Evolutionary conservation across 1,284 basidiomycete genomes (phyloP).

Genomic region (Flammula alnicola): DNA sequence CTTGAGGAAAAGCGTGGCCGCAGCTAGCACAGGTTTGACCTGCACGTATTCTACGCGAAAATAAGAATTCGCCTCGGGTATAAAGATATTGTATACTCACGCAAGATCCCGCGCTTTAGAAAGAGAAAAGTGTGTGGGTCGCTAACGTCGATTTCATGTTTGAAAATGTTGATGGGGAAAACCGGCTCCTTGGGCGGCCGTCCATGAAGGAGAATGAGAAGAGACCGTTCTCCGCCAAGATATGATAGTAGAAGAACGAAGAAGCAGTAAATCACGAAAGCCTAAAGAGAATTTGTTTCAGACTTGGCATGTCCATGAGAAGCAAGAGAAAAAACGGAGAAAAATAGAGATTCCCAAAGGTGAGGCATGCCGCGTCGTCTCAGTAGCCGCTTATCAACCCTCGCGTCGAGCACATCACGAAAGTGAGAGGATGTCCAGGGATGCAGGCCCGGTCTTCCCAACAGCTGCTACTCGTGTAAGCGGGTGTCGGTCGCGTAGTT

Average conservation of each 20-base stretch:
- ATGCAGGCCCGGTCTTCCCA: too few relatives aligned
- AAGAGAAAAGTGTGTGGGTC: constrained; percentile 95
- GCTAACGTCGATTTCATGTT: constrained; percentile 83
- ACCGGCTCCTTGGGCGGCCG: constrained; percentile 86
- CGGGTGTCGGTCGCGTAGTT: too few relatives aligned
- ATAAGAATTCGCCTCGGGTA: neutral
- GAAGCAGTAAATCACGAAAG: constrained; percentile 96
- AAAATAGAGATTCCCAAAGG: too few relatives aligned
- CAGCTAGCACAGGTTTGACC: constrained; percentile 90
- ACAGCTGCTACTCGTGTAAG: too few relatives aligned
- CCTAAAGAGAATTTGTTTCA: constrained; percentile 49
- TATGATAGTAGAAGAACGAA: constrained; percentile 84
- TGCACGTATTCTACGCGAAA: constrained; percentile 88
- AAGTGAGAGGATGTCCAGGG: too few relatives aligned
- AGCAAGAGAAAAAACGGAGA: neutral
- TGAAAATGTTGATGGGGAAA: constrained; percentile 84
- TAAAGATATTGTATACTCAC: constrained; percentile 53
- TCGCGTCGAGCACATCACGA: too few relatives aligned
- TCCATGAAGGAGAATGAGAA: constrained; percentile 91
- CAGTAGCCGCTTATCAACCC: too few relatives aligned
- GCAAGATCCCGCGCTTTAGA: constrained; percentile 92
- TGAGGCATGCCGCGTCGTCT: too few relatives aligned
- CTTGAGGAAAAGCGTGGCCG: constrained; percentile 87
- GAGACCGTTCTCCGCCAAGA: constrained; percentile 91
- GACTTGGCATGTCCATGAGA: constrained; percentile 6